Base-by-base conservation (phyloP, 768 basidiomycete genomes). In the Leccinellum rugosiceps region DNA sequence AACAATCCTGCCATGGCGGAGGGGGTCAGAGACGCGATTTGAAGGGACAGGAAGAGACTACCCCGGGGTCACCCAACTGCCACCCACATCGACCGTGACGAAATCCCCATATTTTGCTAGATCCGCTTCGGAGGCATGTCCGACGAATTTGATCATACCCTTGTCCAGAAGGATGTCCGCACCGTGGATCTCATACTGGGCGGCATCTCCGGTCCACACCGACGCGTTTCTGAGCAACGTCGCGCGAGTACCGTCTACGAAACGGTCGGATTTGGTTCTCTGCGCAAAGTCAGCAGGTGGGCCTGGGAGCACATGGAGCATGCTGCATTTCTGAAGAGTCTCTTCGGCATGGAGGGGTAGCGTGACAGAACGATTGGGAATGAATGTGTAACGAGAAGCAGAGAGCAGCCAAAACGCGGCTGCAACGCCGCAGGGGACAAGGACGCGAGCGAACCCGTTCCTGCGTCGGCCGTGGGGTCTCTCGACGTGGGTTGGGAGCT, bases 31-130 rank as follows among this genome's bases (percentile, higher is more conserved):
- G 73, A 78, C 67, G 65, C 23, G 65, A 68, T 14, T 21, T 51
- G n/a, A 71, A 57, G 23, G 68, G 50, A 32, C 62, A 61, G 47
- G 49, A 65, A 26, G 54, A 56, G 50, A 71, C 55, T 69, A 87
- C 87, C 82, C 85, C 56, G 86, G 87, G 1, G 86, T 90, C 7
- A 88, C 76, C 87, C 85, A 88, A 26, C 77, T 78, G 11, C 86
- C 84, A 43, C 80, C 75, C 4, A 84, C 87, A 60, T 90, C 80
- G 26, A 90, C 71, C 8, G 79, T 74, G 2, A 75, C 77, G 56
- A 85, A 69, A 57, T 87, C 80, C n/a, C 65, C 60, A 15, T 70
- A 69, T 31, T 75, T 67, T 31, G 59, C 55, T 55, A 74, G 64
- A 32, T 75, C 55, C 41, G 69, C 63, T 23, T 71, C 65, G 55